A percentile compares a stretch with the other conserved stretches of the same genome.
Conservation (phyloP, 306 rosid genomes). For the Inga laurina region DNA sequence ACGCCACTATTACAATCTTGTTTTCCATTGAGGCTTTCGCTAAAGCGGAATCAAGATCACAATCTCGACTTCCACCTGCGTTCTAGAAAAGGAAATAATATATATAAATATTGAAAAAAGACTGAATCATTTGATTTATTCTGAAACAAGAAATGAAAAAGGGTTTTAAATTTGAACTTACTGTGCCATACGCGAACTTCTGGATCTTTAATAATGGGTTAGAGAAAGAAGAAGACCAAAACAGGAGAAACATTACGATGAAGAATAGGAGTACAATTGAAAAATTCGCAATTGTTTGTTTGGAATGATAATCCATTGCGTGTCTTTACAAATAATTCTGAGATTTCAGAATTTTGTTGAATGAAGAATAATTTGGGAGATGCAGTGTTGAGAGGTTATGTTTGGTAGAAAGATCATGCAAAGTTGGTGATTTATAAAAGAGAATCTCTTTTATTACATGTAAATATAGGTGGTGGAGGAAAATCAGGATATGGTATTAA, state of each 20-base stretch:
- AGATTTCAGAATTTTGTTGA: too few relatives aligned
- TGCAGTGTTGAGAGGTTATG: background rate
- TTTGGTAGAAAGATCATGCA: background rate
- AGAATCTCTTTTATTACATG: too few relatives aligned
- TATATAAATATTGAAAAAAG: background rate
- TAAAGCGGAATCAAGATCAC: conserved; percentile 44
- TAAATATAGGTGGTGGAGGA: too few relatives aligned
- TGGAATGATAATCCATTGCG: background rate
- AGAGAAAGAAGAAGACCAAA: background rate
- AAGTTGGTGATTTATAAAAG: background rate
- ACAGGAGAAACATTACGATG: background rate
- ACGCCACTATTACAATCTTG: conserved; percentile 62
- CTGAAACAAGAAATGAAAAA: background rate
- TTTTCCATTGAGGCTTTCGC: conserved; percentile 60
- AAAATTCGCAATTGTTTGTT: background rate
- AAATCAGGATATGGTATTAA: too few relatives aligned
- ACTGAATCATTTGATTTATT: background rate
- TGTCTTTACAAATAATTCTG: background rate
- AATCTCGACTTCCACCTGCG: conserved; percentile 30
- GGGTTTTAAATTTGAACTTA: conserved; percentile 10
- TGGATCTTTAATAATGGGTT: conserved; percentile 22
- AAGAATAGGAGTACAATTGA: background rate
- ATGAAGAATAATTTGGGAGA: background rate
- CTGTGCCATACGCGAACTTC: conserved; percentile 9
- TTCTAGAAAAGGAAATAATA: background rate